These are phyloP conservation scores for Spathaspora girioi DNA, from an alignment of 805 yeast genomes.

Conservation along the genomic window DNA sequence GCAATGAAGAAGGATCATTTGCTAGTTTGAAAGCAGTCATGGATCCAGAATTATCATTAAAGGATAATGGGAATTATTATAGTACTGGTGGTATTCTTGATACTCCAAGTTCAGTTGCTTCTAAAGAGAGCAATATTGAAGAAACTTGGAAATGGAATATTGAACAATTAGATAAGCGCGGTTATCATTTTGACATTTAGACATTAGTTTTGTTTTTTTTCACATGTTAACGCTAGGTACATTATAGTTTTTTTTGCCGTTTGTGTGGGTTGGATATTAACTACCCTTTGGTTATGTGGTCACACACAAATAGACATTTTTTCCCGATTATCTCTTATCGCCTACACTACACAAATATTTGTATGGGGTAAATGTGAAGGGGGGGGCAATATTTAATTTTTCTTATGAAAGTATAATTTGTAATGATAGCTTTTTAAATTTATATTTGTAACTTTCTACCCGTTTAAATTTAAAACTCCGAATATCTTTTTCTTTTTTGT, in stretches of 20 bases:
- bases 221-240: neutral
- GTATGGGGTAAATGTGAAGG: neutral
- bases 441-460: neutral
- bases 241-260: neutral
- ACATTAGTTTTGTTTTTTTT: neutral
- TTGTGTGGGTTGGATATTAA: neutral
- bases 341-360: neutral
- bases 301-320: neutral
- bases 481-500: neutral
- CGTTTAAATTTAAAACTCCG: neutral
- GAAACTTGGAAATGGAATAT: conserved; percentile 28
- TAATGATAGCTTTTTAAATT: neutral
- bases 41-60: conserved; percentile 20
- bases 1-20: conserved; percentile 30
- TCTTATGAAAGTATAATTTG: neutral
- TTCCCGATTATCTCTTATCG: neutral
- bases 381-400: neutral
- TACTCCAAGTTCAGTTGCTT: conserved; percentile 21
- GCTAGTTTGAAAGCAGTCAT: conserved; percentile 33
- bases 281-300: neutral
- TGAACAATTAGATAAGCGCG: conserved; percentile 16
- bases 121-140: conserved; percentile 16
- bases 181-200: conserved; percentile 9
- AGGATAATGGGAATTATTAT: conserved; percentile 27
- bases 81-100: conserved; percentile 28